phyloP scores from a whole-genome alignment of 2,329 filamentous ascomycete species.

The Monilinia vaccinii-corymbosi region DNA sequence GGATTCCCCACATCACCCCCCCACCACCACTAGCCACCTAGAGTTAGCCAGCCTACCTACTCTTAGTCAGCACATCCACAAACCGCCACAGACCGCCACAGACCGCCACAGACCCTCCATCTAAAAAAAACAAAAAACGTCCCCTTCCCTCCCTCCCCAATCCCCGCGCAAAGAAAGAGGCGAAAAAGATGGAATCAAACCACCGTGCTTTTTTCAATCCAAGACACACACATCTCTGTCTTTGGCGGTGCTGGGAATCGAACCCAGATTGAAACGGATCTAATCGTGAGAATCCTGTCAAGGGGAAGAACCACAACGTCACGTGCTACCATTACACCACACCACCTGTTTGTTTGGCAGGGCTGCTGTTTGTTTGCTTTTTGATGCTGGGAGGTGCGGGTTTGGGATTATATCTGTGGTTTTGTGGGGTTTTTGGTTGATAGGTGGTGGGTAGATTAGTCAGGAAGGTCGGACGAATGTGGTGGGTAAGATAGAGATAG shows the following conservation, averaged over 20 bases:
- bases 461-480: no score
- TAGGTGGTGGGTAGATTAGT: no score
- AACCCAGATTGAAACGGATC: constrained; percentile 29
- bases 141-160: no score
- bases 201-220: constrained; percentile 19
- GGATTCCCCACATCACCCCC: no score
- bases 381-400: background rate
- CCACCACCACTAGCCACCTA: no score
- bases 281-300: constrained; percentile 12
- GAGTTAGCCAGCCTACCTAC: no score
- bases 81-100: no score
- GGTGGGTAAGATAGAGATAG: no score
- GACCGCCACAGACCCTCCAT: no score
- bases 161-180: no score
- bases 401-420: background rate
- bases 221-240: background rate
- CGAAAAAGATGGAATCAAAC: background rate
- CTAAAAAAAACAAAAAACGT: background rate
- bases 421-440: no score
- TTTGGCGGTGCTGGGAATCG: constrained; percentile 30
- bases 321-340: constrained; percentile 28
- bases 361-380: background rate
- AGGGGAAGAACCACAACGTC: constrained; percentile 25
- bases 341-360: constrained; percentile 3
- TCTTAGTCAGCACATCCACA: no score